These are phyloP conservation scores for Hirsutella thompsonii DNA, from an alignment of 2,329 filamentous ascomycete genomes.

Conservation along the genomic window DNA sequence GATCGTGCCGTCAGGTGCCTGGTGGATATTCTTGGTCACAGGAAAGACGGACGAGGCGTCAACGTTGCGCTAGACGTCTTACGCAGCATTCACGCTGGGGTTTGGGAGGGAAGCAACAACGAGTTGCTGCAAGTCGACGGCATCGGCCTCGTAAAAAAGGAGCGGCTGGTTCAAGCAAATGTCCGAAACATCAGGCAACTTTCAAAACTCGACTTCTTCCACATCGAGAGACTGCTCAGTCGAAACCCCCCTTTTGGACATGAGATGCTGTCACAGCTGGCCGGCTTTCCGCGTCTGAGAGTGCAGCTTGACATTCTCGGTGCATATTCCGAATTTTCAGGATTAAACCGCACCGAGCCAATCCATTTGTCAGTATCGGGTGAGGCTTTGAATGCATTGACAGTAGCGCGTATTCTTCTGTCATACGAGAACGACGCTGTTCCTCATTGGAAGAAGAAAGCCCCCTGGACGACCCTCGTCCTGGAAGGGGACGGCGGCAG, in stretches of 20 bases:
- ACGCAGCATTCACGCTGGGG: slow-evolving; percentile 59
- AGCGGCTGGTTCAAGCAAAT: slow-evolving; percentile 59
- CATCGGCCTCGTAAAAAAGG: slow-evolving; percentile 62
- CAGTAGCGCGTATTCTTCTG: slow-evolving; percentile 49
- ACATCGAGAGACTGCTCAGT: slow-evolving; percentile 65
- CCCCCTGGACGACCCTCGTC: slow-evolving; percentile 60
- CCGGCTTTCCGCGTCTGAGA: slow-evolving; percentile 52
- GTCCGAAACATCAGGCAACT: slow-evolving; percentile 63
- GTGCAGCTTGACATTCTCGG: slow-evolving; percentile 23
- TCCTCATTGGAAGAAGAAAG: slow-evolving; percentile 48
- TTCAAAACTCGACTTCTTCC: slow-evolving; percentile 49
- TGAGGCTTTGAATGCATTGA: slow-evolving; percentile 9
- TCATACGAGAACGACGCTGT: slow-evolving; percentile 56
- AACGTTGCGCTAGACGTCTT: slow-evolving; percentile 64
- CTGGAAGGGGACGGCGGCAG: slow-evolving; percentile 41
- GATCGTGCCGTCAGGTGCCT: slow-evolving; percentile 23
- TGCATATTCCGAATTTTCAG: slow-evolving; percentile 1
- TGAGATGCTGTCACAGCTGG: slow-evolving; percentile 50
- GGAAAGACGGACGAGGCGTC: slow-evolving; percentile 50
- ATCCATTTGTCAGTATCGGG: slow-evolving; percentile 12
- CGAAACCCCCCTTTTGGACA: slow-evolving; percentile 76
- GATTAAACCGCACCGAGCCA: neutral
- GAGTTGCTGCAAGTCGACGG: slow-evolving; percentile 75
- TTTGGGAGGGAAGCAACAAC: slow-evolving; percentile 71
- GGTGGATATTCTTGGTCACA: slow-evolving; percentile 22